Evolutionary conservation across 1,139 yeast genomes (phyloP), one percentile per base, ranked within the genome.

Genomic region (Meyerozyma carpophila): DNA sequence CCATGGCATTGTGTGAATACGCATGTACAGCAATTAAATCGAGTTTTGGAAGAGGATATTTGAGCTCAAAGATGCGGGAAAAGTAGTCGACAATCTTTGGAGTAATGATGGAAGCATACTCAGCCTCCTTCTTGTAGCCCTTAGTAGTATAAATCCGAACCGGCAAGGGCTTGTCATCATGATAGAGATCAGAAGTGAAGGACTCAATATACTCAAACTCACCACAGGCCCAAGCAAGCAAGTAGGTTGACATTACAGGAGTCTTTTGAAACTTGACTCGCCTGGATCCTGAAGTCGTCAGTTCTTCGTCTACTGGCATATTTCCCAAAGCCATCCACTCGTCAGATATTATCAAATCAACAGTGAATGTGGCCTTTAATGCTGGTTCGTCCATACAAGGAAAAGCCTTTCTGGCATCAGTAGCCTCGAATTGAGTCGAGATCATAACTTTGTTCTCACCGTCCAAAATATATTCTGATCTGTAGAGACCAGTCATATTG

Each of bases 361-460:
- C 51, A 7, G 54, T 47, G 56, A 81, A 86, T 21, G 87, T 77
- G 8, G 94, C 87, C 65, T 86, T 86, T 48, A 82, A 70, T 44
- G 79, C 76, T 25, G 95, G 95, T 61, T 86, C 94, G 60, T 85
- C 94, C 51, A 84, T 79, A 58, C 88, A 84, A 14, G 95, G 95
- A 67, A 86, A 83, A 1, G 94, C 91, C 56, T 89, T 75, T 62
- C 95, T 81, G 43, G 91, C 89, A 60, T 85, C 91, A 26, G 91
- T 84, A 29, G 95, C 86, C 65, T 86, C 95, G 75, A 86, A 84
- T 65, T 86, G 95, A 38, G 95, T 86, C 32, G 91, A 81, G 40
- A 88, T 83, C 71, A 84, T 76, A 50, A 75, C 78, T 57, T 82
- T 80, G 41, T 77, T 73, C 48, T 72, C 73, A 8, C 86, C 90